Evolutionary conservation across 176 grass and related monocot genomes (phyloP), one percentile per base, ranked within the genome.

Genomic region (Cenchrus purpureus): DNA sequence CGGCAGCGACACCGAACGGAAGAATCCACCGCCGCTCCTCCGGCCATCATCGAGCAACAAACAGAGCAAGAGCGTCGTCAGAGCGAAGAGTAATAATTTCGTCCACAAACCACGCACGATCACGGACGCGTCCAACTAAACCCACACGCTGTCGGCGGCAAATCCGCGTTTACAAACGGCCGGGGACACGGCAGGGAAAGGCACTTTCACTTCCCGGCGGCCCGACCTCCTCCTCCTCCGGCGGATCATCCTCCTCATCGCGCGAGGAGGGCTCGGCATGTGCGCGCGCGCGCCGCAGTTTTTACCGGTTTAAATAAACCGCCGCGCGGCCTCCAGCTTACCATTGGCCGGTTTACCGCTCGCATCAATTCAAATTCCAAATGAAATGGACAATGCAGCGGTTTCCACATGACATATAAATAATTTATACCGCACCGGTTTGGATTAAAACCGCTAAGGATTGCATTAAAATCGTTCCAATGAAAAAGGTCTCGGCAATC

Each of bases 161-260:
- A 83, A 79, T 68, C 60, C 37, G 43, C 62, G 37, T 51, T 83
- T 74, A 32, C 29, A 67, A 50, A 62, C 31, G 11, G 25, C 25
- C 25, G 25, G 45, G 45, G 45, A 46, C 45, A 46, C 43, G 43
- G 6, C 45, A 46, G 45, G 45, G 74, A 86, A 74, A 45, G 79
- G 7, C 89, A 46, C 75, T 90, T 83, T 75, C 52, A 79, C 84
- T 90, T 10, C 48, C 53, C 44, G 25, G 25, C 25, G 25, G 25
- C 57, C 25, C 64, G 11, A 29, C 66, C 88, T 34, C 8, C n/a
- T 53, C 34, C 6, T 10, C 12, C 20, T 5, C 10, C 65, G 1
- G 65, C 65, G n/a, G 25, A n/a, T 17, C 12, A 8, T 31, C 28
- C 5, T 10, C 51, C 51, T 28, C 51, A 44, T 34, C 17, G 67